Conservation (phyloP, 179 eudicot genomes). For the Corrigiola litoralis region DNA sequence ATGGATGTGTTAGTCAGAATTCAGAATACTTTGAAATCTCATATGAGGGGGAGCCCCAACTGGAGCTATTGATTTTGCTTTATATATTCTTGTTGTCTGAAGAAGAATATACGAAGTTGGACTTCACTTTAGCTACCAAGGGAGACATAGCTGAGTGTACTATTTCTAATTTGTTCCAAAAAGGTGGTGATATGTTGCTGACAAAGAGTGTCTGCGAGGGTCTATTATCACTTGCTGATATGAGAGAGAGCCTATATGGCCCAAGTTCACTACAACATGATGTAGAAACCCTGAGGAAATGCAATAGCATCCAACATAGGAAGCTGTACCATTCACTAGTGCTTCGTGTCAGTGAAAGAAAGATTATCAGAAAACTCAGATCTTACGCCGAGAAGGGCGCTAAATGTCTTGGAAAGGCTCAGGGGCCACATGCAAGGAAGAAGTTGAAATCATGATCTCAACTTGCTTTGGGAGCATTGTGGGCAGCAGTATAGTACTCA, state of each 20-base stretch:
- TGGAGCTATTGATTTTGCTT: slow-evolving; percentile 67
- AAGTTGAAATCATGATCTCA: slow-evolving; percentile 21
- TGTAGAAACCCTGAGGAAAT: slow-evolving; percentile 32
- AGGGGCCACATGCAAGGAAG: slow-evolving; percentile 15
- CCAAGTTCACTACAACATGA: slow-evolving; percentile 51
- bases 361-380: slow-evolving; percentile 60
- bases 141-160: slow-evolving; percentile 18
- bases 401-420: background rate
- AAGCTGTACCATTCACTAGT: slow-evolving; percentile 66
- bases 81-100: slow-evolving; percentile 56
- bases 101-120: slow-evolving; percentile 46
- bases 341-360: slow-evolving; percentile 76
- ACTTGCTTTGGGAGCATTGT: background rate
- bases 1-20: slow-evolving; percentile 58
- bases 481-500: background rate
- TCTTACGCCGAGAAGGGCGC: slow-evolving; percentile 31
- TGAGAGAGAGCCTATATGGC: slow-evolving; percentile 68
- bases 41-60: slow-evolving; percentile 72
- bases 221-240: slow-evolving; percentile 59
- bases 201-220: slow-evolving; percentile 54
- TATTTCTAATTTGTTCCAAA: slow-evolving; percentile 10
- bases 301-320: slow-evolving; percentile 39
- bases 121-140: slow-evolving; percentile 35
- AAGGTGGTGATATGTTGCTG: slow-evolving; percentile 39
- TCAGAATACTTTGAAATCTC: slow-evolving; percentile 90